A percentile compares a stretch with the other conserved stretches of the same genome.
Conservation (phyloP, 805 yeast species). For the Suhomyces prunicola region DNA sequence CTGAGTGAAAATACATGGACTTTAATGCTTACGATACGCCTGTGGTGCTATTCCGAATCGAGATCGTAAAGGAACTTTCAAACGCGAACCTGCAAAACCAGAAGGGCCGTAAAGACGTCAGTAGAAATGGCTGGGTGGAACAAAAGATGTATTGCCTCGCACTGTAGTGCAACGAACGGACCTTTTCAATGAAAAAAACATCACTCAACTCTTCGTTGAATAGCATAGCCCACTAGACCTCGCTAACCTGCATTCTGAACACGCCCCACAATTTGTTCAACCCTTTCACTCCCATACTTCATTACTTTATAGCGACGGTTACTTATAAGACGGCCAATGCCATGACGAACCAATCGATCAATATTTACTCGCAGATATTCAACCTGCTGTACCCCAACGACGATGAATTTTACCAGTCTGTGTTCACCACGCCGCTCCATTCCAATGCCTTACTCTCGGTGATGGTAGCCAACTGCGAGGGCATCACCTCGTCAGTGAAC, state of each 20-base stretch:
- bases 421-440: slow-evolving; percentile 25
- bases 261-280: background rate
- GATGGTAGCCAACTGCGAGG: slow-evolving; percentile 19
- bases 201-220: background rate
- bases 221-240: background rate
- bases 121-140: background rate
- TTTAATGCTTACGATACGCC: background rate
- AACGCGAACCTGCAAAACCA: slow-evolving; percentile 1
- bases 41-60: background rate
- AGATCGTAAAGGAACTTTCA: background rate
- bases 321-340: background rate
- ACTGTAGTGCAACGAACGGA: background rate
- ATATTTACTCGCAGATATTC: slow-evolving; percentile 23
- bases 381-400: slow-evolving; percentile 14
- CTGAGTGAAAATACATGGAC: background rate
- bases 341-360: slow-evolving; percentile 9
- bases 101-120: background rate
- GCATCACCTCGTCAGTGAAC: slow-evolving; percentile 37
- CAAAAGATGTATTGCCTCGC: background rate
- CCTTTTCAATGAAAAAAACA: background rate
- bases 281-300: background rate
- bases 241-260: background rate
- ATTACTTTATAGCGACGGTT: too few relatives aligned
- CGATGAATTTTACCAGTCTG: slow-evolving; percentile 16
- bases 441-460: slow-evolving; percentile 20